phyloP scores from a whole-genome alignment of 2,329 filamentous ascomycete species.

The Fusarium veterinarium region DNA sequence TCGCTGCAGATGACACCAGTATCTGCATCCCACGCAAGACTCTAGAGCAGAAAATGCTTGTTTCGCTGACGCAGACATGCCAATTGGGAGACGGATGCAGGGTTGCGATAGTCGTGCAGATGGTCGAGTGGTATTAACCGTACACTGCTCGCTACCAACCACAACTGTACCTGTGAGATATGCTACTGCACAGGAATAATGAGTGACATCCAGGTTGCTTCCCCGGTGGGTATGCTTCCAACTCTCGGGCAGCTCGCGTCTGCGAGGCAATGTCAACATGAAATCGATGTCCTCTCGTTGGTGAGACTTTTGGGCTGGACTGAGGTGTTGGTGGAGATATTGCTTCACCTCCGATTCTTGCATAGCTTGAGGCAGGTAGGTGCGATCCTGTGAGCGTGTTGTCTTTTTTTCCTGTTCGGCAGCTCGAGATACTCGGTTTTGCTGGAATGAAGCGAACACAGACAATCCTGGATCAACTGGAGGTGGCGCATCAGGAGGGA shows the following conservation, averaged over 20 bases:
- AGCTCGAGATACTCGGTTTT: conserved; percentile 8
- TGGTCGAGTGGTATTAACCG: conserved; percentile 9
- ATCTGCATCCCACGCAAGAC: conserved; percentile 49
- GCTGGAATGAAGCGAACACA: not conserved
- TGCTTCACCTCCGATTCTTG: conserved; percentile 11
- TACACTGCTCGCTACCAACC: conserved; percentile 34
- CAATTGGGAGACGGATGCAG: conserved; percentile 45
- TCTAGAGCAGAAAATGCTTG: conserved; percentile 31
- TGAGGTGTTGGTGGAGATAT: conserved; percentile 42
- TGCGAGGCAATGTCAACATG: conserved; percentile 39
- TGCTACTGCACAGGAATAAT: conserved; percentile 48
- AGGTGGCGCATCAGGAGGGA: conserved; percentile 38
- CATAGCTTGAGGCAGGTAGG: not conserved
- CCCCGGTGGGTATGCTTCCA: conserved; percentile 44
- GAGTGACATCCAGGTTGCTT: conserved; percentile 27
- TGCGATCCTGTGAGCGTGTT: not conserved
- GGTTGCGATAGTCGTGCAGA: conserved; percentile 39
- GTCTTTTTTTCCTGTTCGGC: conserved; percentile 1
- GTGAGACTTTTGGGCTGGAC: conserved; percentile 30
- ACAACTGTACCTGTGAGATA: conserved; percentile 48
- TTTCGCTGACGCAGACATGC: conserved; percentile 31
- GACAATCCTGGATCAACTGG: conserved; percentile 30
- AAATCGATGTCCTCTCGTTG: conserved; percentile 40
- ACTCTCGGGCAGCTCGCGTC: conserved; percentile 40
- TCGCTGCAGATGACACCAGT: conserved; percentile 42